Conservation (phyloP, 2,329 filamentous ascomycete species). For the Cadophora sp. region DNA sequence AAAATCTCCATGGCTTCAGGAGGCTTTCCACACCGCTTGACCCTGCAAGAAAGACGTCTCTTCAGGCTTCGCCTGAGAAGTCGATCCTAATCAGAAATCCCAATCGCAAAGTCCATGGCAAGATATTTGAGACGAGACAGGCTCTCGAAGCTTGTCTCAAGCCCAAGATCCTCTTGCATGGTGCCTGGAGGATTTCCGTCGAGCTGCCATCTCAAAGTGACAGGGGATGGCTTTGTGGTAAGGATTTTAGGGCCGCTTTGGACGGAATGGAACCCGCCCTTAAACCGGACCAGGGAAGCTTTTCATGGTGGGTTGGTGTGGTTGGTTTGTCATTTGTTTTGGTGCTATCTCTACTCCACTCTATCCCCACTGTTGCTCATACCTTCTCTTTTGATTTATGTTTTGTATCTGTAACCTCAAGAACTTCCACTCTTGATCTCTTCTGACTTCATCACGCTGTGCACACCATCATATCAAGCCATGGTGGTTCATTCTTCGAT, state of each 20-base stretch:
- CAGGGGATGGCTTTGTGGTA: constrained; percentile 6
- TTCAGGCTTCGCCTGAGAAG: not conserved
- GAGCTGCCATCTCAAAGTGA: constrained; percentile 8
- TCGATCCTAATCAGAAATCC: not conserved
- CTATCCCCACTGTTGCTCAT: constrained; percentile 15
- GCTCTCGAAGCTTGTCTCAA: constrained; percentile 3
- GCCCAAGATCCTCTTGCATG: constrained; percentile 7
- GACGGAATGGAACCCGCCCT: constrained; percentile 7
- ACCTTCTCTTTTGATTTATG: constrained; percentile 5
- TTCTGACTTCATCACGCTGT: not conserved
- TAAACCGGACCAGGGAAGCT: not conserved
- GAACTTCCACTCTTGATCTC: not conserved
- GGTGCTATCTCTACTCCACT: constrained; percentile 8
- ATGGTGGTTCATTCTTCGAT: not conserved
- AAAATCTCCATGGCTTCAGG: not conserved
- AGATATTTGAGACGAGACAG: not conserved
- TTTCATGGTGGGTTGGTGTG: not conserved
- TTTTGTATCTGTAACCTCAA: constrained; percentile 1
- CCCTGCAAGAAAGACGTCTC: too few relatives aligned
- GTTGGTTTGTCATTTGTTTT: constrained; percentile 23
- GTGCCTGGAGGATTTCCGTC: not conserved
- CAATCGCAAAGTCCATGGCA: not conserved
- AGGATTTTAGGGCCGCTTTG: not conserved
- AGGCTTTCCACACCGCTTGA: too few relatives aligned
- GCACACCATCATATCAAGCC: constrained; percentile 3